Evolutionary conservation across 106 monocot genomes (phyloP).

Genomic region (Narthecium ossifragum): DNA sequence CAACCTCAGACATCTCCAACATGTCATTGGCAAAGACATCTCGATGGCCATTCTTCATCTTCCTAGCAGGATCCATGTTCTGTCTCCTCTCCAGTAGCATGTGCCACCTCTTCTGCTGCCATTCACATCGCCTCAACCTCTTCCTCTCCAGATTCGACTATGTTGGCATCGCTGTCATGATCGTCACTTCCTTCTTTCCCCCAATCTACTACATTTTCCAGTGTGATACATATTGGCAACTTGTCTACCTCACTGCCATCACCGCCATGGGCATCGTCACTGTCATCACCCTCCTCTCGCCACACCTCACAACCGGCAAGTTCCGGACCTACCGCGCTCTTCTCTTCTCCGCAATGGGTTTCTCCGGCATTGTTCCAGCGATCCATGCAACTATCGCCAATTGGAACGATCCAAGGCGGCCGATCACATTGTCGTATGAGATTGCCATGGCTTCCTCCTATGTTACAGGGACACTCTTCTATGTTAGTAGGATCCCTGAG

Average conservation of each 20-base stretch:
- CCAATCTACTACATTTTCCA: constrained; percentile 96
- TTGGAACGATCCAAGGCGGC: constrained; percentile 55
- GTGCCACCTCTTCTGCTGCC: constrained; percentile 99
- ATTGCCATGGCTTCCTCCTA: constrained; percentile 61
- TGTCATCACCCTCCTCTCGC: constrained; percentile 48
- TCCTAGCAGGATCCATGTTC: constrained; percentile 82
- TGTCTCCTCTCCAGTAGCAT: constrained; percentile 67
- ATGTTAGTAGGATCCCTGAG: constrained; percentile 73
- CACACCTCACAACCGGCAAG: constrained; percentile 30
- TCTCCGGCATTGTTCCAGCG: constrained; percentile 73
- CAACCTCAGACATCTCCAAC: neutral
- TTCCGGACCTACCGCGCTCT: constrained; percentile 54
- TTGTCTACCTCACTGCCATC: constrained; percentile 59
- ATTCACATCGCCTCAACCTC: constrained; percentile 67
- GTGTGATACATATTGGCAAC: constrained; percentile 60
- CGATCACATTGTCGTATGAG: constrained; percentile 60
- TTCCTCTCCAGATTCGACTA: constrained; percentile 81
- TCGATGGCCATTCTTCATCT: constrained; percentile 91
- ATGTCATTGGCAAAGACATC: constrained; percentile 11
- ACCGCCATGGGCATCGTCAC: constrained; percentile 40
- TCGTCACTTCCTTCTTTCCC: constrained; percentile 94
- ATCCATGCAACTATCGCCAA: constrained; percentile 57
- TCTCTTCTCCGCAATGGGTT: constrained; percentile 63
- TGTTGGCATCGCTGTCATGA: constrained; percentile 95
- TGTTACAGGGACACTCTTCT: constrained; percentile 51